A percentile compares a stretch with the other conserved stretches of the same genome.
Evolutionary conservation across 495 filamentous ascomycete species (phyloP).

Genomic region (Aspergillus haitiensis): DNA sequence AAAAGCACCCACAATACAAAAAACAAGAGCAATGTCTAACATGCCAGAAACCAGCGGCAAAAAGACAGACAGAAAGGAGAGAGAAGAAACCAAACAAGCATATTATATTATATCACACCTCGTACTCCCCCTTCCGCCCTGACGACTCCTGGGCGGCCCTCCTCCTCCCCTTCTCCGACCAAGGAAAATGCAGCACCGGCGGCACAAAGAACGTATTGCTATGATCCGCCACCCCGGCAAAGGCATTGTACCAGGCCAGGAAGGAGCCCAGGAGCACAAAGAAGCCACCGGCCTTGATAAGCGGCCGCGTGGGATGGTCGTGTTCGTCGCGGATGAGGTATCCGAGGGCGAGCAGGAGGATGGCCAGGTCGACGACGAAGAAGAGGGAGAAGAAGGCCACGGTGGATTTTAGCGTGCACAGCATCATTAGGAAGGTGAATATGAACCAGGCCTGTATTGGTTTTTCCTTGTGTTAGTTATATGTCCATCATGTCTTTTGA

Average conservation of each 20-base stretch:
- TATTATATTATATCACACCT: too few relatives aligned
- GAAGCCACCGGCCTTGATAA: slow-evolving; percentile 72
- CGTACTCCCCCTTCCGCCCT: too few relatives aligned
- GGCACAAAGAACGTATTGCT: slow-evolving; percentile 85
- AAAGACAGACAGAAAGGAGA: too few relatives aligned
- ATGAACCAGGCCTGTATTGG: slow-evolving; percentile 82
- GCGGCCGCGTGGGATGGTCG: slow-evolving; percentile 42
- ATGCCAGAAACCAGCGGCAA: too few relatives aligned
- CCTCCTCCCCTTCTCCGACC: slow-evolving; percentile 79
- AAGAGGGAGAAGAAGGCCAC: slow-evolving; percentile 90
- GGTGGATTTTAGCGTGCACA: slow-evolving; percentile 85
- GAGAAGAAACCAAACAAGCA: too few relatives aligned
- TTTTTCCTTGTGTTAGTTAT: too few relatives aligned
- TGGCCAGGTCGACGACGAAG: slow-evolving; percentile 79
- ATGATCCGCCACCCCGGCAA: slow-evolving; percentile 81
- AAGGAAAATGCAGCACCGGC: slow-evolving; percentile 89
- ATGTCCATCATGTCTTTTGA: too few relatives aligned
- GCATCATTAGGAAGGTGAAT: slow-evolving; percentile 77
- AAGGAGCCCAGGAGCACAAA: slow-evolving; percentile 83
- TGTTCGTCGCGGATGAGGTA: slow-evolving; percentile 53
- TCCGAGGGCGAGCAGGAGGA: slow-evolving; percentile 72
- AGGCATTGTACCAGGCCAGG: slow-evolving; percentile 85
- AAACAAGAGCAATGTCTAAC: too few relatives aligned
- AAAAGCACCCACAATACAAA: too few relatives aligned
- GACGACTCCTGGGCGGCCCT: too few relatives aligned